These are phyloP conservation scores for Mercurialis annua DNA, from an alignment of 345 rosid species.

Conservation along the genomic window DNA sequence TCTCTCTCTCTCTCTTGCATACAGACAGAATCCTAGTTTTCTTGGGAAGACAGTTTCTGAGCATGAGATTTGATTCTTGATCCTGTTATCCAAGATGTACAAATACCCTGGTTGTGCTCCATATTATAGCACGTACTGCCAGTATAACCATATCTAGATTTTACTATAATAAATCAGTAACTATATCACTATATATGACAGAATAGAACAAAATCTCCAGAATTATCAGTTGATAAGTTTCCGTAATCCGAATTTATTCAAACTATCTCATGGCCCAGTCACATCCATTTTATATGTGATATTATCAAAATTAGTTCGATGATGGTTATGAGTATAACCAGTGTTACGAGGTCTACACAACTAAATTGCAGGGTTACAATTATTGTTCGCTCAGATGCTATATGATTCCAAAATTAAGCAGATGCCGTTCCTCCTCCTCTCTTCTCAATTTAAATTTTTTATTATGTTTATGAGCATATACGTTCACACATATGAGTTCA, in stretches of 20 bases:
- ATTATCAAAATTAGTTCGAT: background rate
- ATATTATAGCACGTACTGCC: background rate
- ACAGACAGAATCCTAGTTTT: background rate
- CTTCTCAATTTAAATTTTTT: background rate
- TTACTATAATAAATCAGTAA: background rate
- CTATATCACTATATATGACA: background rate
- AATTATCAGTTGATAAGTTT: background rate
- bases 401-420: background rate
- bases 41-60: background rate
- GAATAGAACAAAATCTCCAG: background rate
- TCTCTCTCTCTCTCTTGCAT: background rate
- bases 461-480: background rate
- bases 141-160: background rate
- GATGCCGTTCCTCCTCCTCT: background rate
- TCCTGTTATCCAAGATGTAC: background rate
- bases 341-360: background rate
- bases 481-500: background rate
- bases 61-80: no score
- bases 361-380: background rate
- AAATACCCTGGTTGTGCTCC: background rate
- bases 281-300: background rate
- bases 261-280: background rate
- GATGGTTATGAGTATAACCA: background rate
- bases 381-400: background rate
- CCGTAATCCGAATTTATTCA: background rate